Conservation (phyloP, 1,139 yeast genomes). For the Yamadazyma dendronema region DNA sequence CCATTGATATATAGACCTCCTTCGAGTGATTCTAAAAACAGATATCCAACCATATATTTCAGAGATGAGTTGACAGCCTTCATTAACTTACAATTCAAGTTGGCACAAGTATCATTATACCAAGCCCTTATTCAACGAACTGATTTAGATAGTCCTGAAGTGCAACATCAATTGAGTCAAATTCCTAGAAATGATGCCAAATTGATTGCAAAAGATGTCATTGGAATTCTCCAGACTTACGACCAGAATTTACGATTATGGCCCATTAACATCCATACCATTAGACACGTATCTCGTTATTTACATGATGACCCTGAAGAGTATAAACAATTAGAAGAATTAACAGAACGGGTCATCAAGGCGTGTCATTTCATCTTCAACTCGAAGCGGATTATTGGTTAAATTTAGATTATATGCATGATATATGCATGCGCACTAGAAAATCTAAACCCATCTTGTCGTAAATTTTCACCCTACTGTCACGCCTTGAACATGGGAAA, state of each 20-base stretch:
- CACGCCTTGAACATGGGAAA: not conserved
- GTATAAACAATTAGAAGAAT: slow-evolving; percentile 23
- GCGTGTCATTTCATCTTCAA: slow-evolving; percentile 26
- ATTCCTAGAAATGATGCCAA: slow-evolving; percentile 26
- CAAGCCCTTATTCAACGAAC: slow-evolving; percentile 26
- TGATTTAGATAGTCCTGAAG: slow-evolving; percentile 15
- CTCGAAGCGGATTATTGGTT: slow-evolving; percentile 16
- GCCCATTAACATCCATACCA: slow-evolving; percentile 35
- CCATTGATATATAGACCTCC: slow-evolving; percentile 33
- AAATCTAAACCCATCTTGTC: not conserved
- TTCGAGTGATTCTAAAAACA: slow-evolving; percentile 15
- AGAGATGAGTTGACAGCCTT: slow-evolving; percentile 38
- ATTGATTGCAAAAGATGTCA: slow-evolving; percentile 33
- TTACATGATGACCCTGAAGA: slow-evolving; percentile 28
- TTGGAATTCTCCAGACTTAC: slow-evolving; percentile 39
- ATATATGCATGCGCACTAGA: not conserved
- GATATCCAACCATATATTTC: slow-evolving; percentile 33
- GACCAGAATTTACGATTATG: slow-evolving; percentile 32
- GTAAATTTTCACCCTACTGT: not conserved
- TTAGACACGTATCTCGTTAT: slow-evolving; percentile 30
- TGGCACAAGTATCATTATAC: slow-evolving; percentile 32
- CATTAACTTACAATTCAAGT: slow-evolving; percentile 29
- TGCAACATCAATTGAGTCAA: slow-evolving; percentile 21
- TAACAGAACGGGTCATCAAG: slow-evolving; percentile 26
- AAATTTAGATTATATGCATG: too few relatives aligned